Percentiles rank a stretch among this genome's conserved stretches.
Conservation (phyloP, 768 basidiomycete genomes). For the Rhizopogon roseolus region DNA sequence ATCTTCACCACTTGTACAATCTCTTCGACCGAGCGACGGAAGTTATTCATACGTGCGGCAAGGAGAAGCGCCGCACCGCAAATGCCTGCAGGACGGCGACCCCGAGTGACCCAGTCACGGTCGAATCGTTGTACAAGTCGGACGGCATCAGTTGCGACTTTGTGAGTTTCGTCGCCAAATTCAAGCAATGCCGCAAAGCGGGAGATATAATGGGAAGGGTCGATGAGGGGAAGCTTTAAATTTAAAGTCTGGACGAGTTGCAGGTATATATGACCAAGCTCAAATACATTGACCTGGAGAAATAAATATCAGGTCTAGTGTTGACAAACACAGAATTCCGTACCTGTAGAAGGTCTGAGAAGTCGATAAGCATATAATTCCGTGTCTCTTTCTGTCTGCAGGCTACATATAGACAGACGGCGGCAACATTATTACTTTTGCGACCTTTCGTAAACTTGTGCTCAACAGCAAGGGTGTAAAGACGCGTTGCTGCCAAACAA, state of each 20-base stretch:
- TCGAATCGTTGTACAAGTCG: constrained; percentile 93
- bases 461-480: constrained; percentile 91
- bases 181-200: constrained; percentile 93
- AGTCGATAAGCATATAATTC: constrained; percentile 98
- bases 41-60: constrained; percentile 98
- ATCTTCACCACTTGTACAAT: constrained; percentile 99
- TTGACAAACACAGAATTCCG: background rate
- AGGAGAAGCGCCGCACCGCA: constrained; percentile 94
- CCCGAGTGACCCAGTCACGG: constrained; percentile 96
- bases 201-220: constrained; percentile 95
- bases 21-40: constrained; percentile 87
- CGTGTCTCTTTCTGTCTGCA: constrained; percentile 88
- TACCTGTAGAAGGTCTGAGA: constrained; percentile 92
- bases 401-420: constrained; percentile 92
- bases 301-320: background rate
- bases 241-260: constrained; percentile 88
- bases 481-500: constrained; percentile 73
- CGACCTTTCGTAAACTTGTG: constrained; percentile 94
- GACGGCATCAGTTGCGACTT: constrained; percentile 89
- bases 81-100: constrained; percentile 93
- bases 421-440: constrained; percentile 88
- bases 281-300: constrained; percentile 89
- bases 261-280: constrained; percentile 93
- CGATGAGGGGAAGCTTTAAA: constrained; percentile 81
- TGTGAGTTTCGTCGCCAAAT: constrained; percentile 91